Percentiles rank a stretch among this genome's conserved stretches.
These are phyloP conservation scores for Zygosaccharomyces pseudobailii DNA, from an alignment of 1,139 yeast species.

Conservation along the genomic window DNA sequence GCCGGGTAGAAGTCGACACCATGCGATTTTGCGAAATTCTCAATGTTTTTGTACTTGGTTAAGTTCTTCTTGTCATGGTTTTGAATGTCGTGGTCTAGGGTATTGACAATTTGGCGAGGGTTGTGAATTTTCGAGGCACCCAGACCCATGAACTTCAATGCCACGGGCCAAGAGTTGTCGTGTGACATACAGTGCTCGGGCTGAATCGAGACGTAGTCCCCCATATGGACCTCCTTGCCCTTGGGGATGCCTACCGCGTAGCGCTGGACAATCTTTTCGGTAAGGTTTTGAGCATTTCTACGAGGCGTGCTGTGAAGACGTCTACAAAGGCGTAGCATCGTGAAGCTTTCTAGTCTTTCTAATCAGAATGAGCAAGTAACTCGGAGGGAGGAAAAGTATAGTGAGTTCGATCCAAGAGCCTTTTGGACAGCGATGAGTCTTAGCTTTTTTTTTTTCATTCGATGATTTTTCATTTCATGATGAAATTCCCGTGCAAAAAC, in stretches of 20 bases:
- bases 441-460: not conserved
- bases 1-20: slow-evolving; percentile 98
- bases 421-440: not conserved
- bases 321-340: slow-evolving; percentile 18
- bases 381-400: not conserved
- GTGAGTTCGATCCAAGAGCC: not conserved
- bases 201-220: slow-evolving; percentile 90
- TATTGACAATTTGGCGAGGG: slow-evolving; percentile 87
- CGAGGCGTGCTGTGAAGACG: slow-evolving; percentile 15
- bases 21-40: slow-evolving; percentile 79
- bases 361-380: too few relatives aligned
- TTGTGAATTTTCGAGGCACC: slow-evolving; percentile 84
- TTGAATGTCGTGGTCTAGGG: slow-evolving; percentile 97
- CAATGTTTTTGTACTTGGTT: slow-evolving; percentile 81
- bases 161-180: slow-evolving; percentile 99
- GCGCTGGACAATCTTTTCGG: slow-evolving; percentile 91
- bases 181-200: slow-evolving; percentile 99
- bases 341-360: too few relatives aligned
- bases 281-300: slow-evolving; percentile 59
- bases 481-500: slow-evolving; percentile 6
- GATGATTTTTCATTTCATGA: not conserved
- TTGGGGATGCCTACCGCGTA: slow-evolving; percentile 79
- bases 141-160: slow-evolving; percentile 88
- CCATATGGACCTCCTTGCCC: slow-evolving; percentile 71
- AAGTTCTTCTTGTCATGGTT: slow-evolving; percentile 84